These are phyloP conservation scores for Cyclostephanos invisitatus DNA, from an alignment of 108 stramenopile genomes.

Conservation along the genomic window DNA sequence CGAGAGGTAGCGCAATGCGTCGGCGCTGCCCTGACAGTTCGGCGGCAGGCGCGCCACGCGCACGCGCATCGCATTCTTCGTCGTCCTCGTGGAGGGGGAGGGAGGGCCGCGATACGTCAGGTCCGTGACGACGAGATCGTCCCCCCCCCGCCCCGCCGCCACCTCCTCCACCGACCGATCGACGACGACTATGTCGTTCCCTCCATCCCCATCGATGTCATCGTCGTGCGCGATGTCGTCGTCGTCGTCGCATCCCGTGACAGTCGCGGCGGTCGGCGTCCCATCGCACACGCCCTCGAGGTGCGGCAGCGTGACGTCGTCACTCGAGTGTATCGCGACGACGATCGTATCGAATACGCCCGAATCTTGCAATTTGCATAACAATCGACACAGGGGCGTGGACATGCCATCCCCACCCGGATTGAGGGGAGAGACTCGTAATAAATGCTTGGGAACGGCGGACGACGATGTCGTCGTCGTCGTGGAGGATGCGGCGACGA, in stretches of 20 bases:
- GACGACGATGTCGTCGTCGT: conserved; percentile 37
- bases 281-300: conserved; percentile 15
- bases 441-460: conserved; percentile 68
- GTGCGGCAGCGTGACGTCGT: conserved; percentile 53
- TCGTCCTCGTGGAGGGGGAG: not conserved
- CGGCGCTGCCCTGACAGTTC: conserved; percentile 68
- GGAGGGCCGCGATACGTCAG: not conserved
- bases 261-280: not conserved
- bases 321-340: conserved; percentile 57
- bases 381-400: conserved; percentile 50
- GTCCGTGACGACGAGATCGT: not conserved
- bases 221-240: not conserved
- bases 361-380: conserved; percentile 21
- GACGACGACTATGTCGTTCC: not conserved
- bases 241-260: not conserved
- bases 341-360: conserved; percentile 52
- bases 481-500: too few species aligned
- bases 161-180: not conserved
- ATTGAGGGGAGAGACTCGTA: conserved; percentile 47
- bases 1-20: conserved; percentile 70
- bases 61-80: conserved; percentile 33
- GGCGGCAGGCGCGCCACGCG: conserved; percentile 50
- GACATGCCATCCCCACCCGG: conserved; percentile 28
- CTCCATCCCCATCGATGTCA: not conserved
- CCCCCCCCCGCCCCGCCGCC: not conserved